A percentile compares a stretch with the other conserved stretches of the same genome.
Evolutionary conservation across 108 stramenopile species (phyloP).

Genomic region (Cylindrotheca fusiformis): DNA sequence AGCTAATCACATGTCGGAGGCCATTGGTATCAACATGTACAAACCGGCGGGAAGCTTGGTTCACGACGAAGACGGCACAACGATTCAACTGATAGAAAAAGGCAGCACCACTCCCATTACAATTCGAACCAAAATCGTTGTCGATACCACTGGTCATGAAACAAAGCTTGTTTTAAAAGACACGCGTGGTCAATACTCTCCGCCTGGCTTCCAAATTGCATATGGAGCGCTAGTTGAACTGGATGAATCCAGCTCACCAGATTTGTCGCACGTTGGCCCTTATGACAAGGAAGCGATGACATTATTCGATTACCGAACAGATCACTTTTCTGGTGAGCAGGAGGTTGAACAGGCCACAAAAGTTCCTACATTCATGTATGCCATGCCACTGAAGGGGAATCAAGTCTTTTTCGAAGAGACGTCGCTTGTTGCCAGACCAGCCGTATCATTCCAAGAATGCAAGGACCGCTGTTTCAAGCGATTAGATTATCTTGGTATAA

Average conservation of each 20-base stretch:
- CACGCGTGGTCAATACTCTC: slow-evolving; percentile 42
- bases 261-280: slow-evolving; percentile 61
- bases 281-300: slow-evolving; percentile 95
- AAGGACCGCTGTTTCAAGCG: slow-evolving; percentile 83
- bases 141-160: slow-evolving; percentile 94
- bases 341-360: slow-evolving; percentile 38
- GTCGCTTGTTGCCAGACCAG: slow-evolving; percentile 90
- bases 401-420: slow-evolving; percentile 92
- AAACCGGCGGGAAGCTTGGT: slow-evolving; percentile 60
- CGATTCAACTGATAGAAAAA: slow-evolving; percentile 48
- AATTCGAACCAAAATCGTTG: slow-evolving; percentile 75
- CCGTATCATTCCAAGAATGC: slow-evolving; percentile 88
- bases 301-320: slow-evolving; percentile 94
- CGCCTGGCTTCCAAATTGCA: slow-evolving; percentile 93
- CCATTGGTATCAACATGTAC: slow-evolving; percentile 75
- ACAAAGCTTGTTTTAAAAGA: slow-evolving; percentile 81
- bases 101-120: slow-evolving; percentile 37
- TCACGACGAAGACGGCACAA: slow-evolving; percentile 65
- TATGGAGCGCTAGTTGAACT: slow-evolving; percentile 85
- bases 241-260: slow-evolving; percentile 54
- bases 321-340: slow-evolving; percentile 65
- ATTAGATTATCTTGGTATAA: slow-evolving; percentile 82
- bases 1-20: slow-evolving; percentile 69
- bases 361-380: slow-evolving; percentile 96
- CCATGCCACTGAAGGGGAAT: slow-evolving; percentile 89